Conservation (phyloP, 768 basidiomycete species). For the Naganishia antarctica region DNA sequence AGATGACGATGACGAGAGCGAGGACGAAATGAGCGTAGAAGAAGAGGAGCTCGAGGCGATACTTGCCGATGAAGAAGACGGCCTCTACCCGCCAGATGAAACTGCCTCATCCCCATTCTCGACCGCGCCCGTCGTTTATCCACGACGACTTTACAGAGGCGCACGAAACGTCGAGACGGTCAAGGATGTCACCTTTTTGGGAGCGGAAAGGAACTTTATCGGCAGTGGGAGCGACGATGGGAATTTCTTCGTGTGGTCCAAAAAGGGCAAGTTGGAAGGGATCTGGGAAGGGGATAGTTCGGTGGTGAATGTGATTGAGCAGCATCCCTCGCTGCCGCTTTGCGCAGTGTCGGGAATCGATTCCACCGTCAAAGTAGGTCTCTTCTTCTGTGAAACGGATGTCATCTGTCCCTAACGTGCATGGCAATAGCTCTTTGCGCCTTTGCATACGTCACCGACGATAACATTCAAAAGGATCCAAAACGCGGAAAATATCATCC, state of each 20-base stretch:
- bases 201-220: constrained; percentile 69
- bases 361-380: constrained; percentile 67
- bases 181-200: constrained; percentile 78
- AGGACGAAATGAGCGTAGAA: constrained; percentile 37
- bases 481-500: constrained; percentile 19
- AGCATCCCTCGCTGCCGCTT: constrained; percentile 70
- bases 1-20: constrained; percentile 45
- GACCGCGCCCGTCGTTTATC: constrained; percentile 55
- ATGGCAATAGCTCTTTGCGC: constrained; percentile 7
- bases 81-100: constrained; percentile 26
- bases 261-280: constrained; percentile 62
- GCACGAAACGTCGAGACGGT: constrained; percentile 75
- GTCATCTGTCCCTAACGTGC: neutral
- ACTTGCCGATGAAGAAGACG: constrained; percentile 39
- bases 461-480: constrained; percentile 2
- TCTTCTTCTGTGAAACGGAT: neutral
- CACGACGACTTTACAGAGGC: constrained; percentile 63
- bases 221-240: constrained; percentile 77
- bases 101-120: neutral
- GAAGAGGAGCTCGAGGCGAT: constrained; percentile 40
- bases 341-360: constrained; percentile 87
- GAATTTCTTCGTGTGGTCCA: constrained; percentile 76
- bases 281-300: constrained; percentile 77
- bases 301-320: constrained; percentile 81
- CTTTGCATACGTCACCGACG: neutral